Base-by-base conservation (phyloP, 495 filamentous ascomycete species). In the Neohortaea acidophila region DNA sequence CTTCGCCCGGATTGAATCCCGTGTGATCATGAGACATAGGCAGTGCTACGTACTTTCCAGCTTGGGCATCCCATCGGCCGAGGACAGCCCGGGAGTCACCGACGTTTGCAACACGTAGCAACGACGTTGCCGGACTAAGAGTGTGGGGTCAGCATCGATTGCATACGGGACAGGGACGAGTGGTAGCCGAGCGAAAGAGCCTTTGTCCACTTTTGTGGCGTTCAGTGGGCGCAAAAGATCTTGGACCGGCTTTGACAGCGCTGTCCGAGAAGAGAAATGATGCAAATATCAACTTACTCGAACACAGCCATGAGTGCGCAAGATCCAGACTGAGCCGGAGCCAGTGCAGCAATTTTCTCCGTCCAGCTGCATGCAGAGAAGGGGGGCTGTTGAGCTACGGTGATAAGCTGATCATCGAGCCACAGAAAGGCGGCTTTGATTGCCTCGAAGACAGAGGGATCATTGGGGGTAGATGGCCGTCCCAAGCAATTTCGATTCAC, bases 61-160 rank as follows among this genome's bases (percentile, higher is more conserved):
- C 15, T 18, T 63, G 52, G 0, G 55, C 33, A 3, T 59, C 48
- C 51, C 61, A 58, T 17, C 64, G 60, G 0, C 73, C 75, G 2
- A 79, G 54, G 0, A 79, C 71, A 0, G 75, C 74, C 15, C 73
- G 61, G 7, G 67, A 75, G 51, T 75, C 70, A 4, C 72, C 73
- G 1, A 60, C 63, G 33, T 67, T 72, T 0, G 75, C 76, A 1
- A 77, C 71, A 22, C 68, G 63, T 1, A 79, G 51, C 2, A 55
- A 63, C 30, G 58, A 52, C n/a, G 59, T 57, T 9, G 23, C 10
- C 1, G 66, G 56, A 35, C n/a, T n/a, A n/a, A n/a, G n/a, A n/a
- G n/a, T n/a, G n/a, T n/a, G n/a, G n/a, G n/a, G n/a, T n/a, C n/a
- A n/a, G n/a, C n/a, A n/a, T n/a, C n/a, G n/a, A n/a, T n/a, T n/a